phyloP scores from a whole-genome alignment of 305 asterid genomes.

The Striga hermonthica region DNA sequence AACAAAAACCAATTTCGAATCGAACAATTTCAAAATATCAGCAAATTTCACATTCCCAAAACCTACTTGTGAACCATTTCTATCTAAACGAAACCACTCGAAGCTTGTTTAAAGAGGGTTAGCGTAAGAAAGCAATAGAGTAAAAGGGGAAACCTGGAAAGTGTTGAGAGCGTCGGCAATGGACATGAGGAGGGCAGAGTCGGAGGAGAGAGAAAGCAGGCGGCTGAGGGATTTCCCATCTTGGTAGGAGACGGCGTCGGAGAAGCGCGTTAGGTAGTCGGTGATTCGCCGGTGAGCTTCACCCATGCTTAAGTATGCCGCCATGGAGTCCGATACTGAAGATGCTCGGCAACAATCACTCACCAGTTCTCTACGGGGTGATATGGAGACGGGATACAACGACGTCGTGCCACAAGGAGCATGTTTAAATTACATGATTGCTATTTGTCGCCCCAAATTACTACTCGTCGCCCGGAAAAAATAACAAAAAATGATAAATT shows the following conservation, averaged over 20 bases:
- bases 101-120: not conserved
- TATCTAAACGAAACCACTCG: slow-evolving; percentile 3
- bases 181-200: slow-evolving; percentile 54
- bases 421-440: no score
- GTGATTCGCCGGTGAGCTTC: slow-evolving; percentile 80
- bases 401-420: slow-evolving; percentile 22
- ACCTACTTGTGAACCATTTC: not conserved
- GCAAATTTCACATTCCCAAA: slow-evolving; percentile 21
- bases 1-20: slow-evolving; percentile 1
- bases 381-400: not conserved
- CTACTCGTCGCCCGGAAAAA: no score
- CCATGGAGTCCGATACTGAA: slow-evolving; percentile 39
- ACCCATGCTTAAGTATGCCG: slow-evolving; percentile 76
- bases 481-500: no score
- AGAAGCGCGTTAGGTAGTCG: slow-evolving; percentile 70
- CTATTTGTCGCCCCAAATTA: no score
- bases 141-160: slow-evolving; percentile 55
- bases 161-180: slow-evolving; percentile 80
- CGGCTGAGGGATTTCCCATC: slow-evolving; percentile 69
- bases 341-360: slow-evolving; percentile 25
- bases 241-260: slow-evolving; percentile 71
- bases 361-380: slow-evolving; percentile 18
- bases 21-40: slow-evolving; percentile 1
- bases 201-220: slow-evolving; percentile 68
- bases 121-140: not conserved